Conservation (phyloP, 768 basidiomycete species). For the Tulasnella sp. region DNA sequence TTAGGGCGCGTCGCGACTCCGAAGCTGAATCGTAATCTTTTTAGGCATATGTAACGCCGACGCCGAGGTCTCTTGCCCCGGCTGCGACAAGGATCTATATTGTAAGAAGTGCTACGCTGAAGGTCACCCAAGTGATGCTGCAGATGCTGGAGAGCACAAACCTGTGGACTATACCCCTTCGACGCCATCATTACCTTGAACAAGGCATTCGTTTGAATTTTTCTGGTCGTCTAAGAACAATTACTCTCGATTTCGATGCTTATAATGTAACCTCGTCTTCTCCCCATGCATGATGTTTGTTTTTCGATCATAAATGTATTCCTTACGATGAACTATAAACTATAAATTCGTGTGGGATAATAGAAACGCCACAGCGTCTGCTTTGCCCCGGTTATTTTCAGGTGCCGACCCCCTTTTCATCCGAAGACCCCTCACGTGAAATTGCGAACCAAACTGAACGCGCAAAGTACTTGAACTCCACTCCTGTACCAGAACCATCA, state of each 20-base stretch:
- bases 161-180: constrained; percentile 22
- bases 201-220: not conserved
- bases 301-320: constrained; percentile 12
- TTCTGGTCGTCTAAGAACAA: not conserved
- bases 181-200: not conserved
- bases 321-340: constrained; percentile 9
- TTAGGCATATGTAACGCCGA: constrained; percentile 26
- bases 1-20: not conserved
- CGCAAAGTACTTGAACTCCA: constrained; percentile 15
- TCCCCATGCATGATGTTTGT: constrained; percentile 5
- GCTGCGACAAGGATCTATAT: constrained; percentile 26
- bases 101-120: constrained; percentile 20
- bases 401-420: not conserved
- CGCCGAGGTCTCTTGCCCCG: constrained; percentile 15
- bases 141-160: constrained; percentile 23
- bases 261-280: constrained; percentile 7
- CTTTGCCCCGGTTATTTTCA: not conserved
- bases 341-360: constrained; percentile 11
- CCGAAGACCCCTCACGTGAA: constrained; percentile 10
- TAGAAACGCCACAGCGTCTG: not conserved
- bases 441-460: not conserved
- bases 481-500: constrained; percentile 17
- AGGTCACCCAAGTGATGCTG: constrained; percentile 11
- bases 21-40: not conserved
- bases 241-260: not conserved